phyloP scores from a whole-genome alignment of 345 rosid species.

The Gossypium herbaceum region DNA sequence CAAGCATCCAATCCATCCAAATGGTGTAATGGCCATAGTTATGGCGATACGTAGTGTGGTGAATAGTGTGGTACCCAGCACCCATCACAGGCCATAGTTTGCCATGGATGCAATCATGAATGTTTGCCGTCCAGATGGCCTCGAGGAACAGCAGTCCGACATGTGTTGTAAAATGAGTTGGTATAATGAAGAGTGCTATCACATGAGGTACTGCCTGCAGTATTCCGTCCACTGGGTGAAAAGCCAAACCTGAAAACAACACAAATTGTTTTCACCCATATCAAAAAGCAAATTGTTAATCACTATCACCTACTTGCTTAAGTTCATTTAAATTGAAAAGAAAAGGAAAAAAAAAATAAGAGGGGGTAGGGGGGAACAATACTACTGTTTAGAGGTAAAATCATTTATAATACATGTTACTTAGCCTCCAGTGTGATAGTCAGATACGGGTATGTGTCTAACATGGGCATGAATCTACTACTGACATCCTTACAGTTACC shows the following conservation, averaged over 20 bases:
- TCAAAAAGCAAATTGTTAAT: background rate
- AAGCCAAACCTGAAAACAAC: constrained; percentile 67
- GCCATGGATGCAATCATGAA: constrained; percentile 87
- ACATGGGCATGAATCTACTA: background rate
- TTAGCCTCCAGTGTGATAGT: background rate
- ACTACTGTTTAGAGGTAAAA: background rate
- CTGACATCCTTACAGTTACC: background rate
- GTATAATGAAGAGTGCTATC: constrained; percentile 62
- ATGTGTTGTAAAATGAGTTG: constrained; percentile 76
- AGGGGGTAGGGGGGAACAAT: background rate
- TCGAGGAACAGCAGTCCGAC: constrained; percentile 70
- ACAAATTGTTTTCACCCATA: background rate
- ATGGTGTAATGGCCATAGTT: constrained; percentile 95
- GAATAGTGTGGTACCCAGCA: constrained; percentile 96
- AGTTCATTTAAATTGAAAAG: background rate
- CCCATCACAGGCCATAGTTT: constrained; percentile 95
- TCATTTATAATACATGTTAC: background rate
- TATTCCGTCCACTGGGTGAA: constrained; percentile 89
- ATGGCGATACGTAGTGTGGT: constrained; percentile 93
- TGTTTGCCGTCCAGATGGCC: constrained; percentile 87
- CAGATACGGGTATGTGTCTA: background rate
- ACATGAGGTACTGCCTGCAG: constrained; percentile 91
- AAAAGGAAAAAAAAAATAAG: background rate
- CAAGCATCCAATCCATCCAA: constrained; percentile 99
- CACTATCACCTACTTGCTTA: background rate